Evolutionary conservation across 805 yeast species (phyloP).

Genomic region (Wickerhamomyces chaumierensis): DNA sequence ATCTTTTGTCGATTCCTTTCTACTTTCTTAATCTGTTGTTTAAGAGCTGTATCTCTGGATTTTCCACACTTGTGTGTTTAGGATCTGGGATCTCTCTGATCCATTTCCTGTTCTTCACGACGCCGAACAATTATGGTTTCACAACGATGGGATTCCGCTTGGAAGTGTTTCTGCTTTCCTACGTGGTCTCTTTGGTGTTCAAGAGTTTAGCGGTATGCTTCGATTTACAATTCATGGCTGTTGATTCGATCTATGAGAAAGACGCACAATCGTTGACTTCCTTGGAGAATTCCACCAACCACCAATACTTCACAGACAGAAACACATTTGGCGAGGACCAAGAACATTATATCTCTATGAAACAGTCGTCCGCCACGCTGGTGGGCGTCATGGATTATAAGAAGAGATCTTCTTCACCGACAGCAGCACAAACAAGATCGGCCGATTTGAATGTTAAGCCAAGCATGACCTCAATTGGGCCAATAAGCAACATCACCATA

Average conservation of each 20-base stretch:
- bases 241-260: no score
- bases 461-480: background rate
- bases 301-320: constrained; percentile 1
- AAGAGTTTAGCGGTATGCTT: constrained; percentile 6
- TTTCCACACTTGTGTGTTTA: constrained; percentile 8
- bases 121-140: background rate
- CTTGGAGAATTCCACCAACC: constrained; percentile 1
- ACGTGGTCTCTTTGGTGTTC: constrained; percentile 4
- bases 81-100: constrained; percentile 17
- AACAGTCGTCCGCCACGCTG: constrained; percentile 18
- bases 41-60: background rate
- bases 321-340: background rate
- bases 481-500: background rate
- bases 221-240: constrained; percentile 1
- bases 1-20: constrained; percentile 6
- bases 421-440: no score
- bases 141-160: background rate
- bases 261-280: background rate
- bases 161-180: constrained; percentile 5
- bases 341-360: constrained; percentile 11
- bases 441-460: background rate
- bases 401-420: no score
- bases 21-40: background rate
- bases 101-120: constrained; percentile 1
- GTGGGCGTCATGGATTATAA: constrained; percentile 14